phyloP scores from a whole-genome alignment of 495 filamentous ascomycete genomes.

The Annulohypoxylon nitens region DNA sequence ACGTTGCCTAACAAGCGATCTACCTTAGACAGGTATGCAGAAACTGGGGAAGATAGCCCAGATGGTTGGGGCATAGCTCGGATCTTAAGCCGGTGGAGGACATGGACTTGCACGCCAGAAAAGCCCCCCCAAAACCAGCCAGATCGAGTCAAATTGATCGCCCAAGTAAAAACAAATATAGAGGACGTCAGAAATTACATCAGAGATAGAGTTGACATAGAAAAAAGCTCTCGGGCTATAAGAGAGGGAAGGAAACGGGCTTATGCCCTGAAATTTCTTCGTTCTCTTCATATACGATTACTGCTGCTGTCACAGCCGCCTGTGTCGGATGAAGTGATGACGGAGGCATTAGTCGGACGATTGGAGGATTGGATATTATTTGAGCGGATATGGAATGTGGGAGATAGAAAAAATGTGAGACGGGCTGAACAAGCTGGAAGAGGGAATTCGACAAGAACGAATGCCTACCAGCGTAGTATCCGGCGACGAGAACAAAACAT shows the following conservation, averaged over 20 bases:
- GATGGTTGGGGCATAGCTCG: no score
- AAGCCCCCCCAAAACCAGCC: constrained; percentile 7
- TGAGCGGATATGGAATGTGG: constrained; percentile 32
- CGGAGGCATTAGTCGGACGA: constrained; percentile 18
- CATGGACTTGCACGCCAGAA: constrained; percentile 5
- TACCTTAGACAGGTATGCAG: no score
- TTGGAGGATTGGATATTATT: constrained; percentile 41
- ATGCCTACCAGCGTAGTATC: not conserved
- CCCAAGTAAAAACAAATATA: not conserved
- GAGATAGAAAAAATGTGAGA: constrained; percentile 3
- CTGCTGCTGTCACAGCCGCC: constrained; percentile 21
- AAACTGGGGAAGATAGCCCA: no score
- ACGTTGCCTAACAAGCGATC: no score
- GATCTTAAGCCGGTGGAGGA: no score
- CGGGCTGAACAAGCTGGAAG: not conserved
- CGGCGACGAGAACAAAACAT: constrained; percentile 9
- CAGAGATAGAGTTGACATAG: not conserved
- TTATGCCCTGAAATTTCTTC: constrained; percentile 26
- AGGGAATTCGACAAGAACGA: not conserved
- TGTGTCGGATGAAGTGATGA: not conserved
- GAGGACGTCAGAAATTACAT: constrained; percentile 2
- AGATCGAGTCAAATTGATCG: constrained; percentile 5
- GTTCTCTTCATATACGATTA: constrained; percentile 29
- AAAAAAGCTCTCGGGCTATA: not conserved
- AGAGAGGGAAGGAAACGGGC: constrained; percentile 20